Conservation (phyloP, 2,329 filamentous ascomycete genomes). For the Rutstroemia sp. region DNA sequence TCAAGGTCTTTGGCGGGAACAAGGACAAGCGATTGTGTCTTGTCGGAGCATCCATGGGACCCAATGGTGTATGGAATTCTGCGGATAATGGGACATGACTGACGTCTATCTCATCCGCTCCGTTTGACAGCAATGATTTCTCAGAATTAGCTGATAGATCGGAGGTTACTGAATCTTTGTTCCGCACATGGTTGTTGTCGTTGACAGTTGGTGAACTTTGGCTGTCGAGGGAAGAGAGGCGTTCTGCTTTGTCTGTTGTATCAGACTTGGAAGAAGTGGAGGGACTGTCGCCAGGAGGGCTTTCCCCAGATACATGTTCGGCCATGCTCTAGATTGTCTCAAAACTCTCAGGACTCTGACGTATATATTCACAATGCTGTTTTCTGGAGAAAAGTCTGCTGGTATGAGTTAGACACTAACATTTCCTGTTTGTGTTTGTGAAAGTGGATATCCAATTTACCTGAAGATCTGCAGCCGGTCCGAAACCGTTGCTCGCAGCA, state of each 20-base stretch:
- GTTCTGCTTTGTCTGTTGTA: neutral
- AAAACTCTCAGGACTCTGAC: neutral
- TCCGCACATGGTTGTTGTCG: neutral
- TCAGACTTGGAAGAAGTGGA: neutral
- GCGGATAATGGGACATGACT: constrained; percentile 20
- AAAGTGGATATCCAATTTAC: neutral
- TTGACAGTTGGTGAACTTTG: neutral
- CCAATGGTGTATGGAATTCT: neutral
- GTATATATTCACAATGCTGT: neutral
- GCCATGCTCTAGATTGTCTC: neutral
- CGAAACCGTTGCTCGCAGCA: neutral
- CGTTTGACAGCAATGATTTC: neutral
- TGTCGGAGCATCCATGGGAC: neutral
- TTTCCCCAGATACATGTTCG: neutral
- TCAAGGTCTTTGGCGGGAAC: constrained; percentile 17
- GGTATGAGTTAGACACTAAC: neutral
- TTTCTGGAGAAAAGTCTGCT: neutral
- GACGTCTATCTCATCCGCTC: constrained; percentile 19
- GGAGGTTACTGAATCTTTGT: neutral
- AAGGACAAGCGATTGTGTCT: constrained; percentile 9
- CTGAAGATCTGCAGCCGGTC: neutral
- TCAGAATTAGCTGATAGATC: neutral
- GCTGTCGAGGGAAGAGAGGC: neutral
- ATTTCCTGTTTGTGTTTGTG: neutral
- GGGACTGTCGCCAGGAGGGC: neutral